Evolutionary conservation across 2,329 filamentous ascomycete genomes (phyloP).

Genomic region (Aspergillus ochraceus): DNA sequence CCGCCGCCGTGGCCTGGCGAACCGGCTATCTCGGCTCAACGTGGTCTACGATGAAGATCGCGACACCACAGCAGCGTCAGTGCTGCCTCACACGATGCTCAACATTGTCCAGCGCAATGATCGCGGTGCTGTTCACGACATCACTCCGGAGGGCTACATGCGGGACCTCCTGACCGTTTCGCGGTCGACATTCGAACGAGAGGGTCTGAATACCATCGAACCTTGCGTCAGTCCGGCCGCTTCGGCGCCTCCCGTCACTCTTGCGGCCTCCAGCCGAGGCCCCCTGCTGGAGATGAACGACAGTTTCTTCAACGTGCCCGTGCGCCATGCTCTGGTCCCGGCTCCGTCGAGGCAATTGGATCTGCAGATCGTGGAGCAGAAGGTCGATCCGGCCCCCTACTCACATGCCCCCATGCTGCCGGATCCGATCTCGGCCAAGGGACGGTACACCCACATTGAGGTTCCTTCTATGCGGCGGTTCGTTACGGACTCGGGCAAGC

Average conservation of each 20-base stretch:
- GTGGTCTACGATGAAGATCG: conserved; percentile 68
- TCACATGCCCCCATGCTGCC: conserved; percentile 73
- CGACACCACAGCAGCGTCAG: conserved; percentile 60
- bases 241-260: conserved; percentile 80
- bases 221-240: conserved; percentile 76
- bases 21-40: conserved; percentile 66
- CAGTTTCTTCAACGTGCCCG: conserved; percentile 72
- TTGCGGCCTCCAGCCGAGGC: conserved; percentile 70
- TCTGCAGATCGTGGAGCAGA: conserved; percentile 70
- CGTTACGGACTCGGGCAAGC: conserved; percentile 95
- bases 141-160: conserved; percentile 72
- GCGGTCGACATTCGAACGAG: conserved; percentile 61
- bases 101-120: conserved; percentile 73
- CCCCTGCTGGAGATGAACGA: conserved; percentile 64
- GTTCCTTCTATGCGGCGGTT: conserved; percentile 97
- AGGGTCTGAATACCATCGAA: conserved; percentile 76
- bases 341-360: conserved; percentile 62
- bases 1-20: conserved; percentile 51
- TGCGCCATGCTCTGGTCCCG: conserved; percentile 75
- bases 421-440: conserved; percentile 74
- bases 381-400: conserved; percentile 58
- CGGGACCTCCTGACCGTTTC: conserved; percentile 78
- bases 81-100: conserved; percentile 75
- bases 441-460: conserved; percentile 83
- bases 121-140: conserved; percentile 65